phyloP scores from a whole-genome alignment of 1,284 basidiomycete genomes.

The Sanghuangporus sanghuang region DNA sequence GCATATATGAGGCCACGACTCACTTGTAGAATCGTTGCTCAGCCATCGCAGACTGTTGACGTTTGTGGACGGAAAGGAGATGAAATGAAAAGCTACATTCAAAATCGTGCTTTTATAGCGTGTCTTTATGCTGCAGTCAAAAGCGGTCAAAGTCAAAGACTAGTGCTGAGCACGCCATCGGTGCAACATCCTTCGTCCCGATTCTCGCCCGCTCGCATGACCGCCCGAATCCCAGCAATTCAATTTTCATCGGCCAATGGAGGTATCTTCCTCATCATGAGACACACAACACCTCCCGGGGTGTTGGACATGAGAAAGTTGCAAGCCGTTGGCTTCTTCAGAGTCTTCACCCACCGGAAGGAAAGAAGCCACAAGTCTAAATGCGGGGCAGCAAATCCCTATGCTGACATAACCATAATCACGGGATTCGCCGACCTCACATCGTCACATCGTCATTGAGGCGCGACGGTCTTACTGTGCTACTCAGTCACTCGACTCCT shows the following conservation, averaged over 20 bases:
- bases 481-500: background rate
- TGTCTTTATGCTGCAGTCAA: background rate
- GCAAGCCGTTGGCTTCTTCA: too few species aligned
- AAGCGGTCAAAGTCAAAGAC: background rate
- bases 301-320: too few species aligned
- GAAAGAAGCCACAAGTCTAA: too few species aligned
- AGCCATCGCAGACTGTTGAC: background rate
- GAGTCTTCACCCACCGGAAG: too few species aligned
- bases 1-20: background rate
- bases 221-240: background rate
- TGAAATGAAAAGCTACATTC: background rate
- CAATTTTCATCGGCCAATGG: background rate
- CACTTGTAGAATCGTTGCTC: constrained; percentile 16
- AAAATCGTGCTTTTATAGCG: background rate
- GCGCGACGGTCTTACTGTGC: background rate
- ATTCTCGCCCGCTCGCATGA: background rate
- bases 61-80: background rate
- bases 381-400: background rate
- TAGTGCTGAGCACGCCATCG: constrained; percentile 1
- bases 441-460: background rate
- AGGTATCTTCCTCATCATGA: background rate
- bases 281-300: too few species aligned
- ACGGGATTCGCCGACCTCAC: background rate
- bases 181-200: background rate
- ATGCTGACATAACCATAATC: background rate